Base-by-base conservation (phyloP, 805 yeast genomes). In the Candida tammaniensis region DNA sequence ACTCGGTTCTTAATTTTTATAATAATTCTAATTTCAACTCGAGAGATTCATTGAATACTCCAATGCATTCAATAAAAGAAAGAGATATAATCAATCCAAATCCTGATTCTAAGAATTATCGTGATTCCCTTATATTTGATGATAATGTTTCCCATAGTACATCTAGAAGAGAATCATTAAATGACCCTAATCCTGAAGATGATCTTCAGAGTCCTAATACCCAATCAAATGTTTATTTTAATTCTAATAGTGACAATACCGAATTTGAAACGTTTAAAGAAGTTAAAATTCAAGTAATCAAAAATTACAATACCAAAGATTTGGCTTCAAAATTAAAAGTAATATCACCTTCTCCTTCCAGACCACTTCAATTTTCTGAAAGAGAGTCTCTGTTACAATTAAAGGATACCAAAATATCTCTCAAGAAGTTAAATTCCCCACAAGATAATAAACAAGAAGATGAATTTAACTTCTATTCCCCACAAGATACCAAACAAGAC, bases 191-290 rank as follows among this genome's bases (percentile, higher is more conserved):
- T 17, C 16, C 15, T 23, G 33, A 31, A 25, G 40, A 36, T 7
- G 18, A 17, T 27, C 20, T 5, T 5, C 6, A 27, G 20, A 8
- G n/a, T n/a, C n/a, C 35, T 19, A 27, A 33, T 13, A 16, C 30
- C 18, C 17, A 13, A 18, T 30, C 34, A 20, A 35, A 30, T 30
- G 21, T 18, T 7, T 31, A 27, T 16, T 7, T 19, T 10, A 19
- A 19, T 19, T 13, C 16, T 28, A 27, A 31, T 11, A 31, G 9
- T 10, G 15, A 24, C 3, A 30, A 38, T 22, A 29, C 40, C 12
- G 47, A 43, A 14, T 38, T 43, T 32, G 47, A 40, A 24, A 43
- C 47, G n/a, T 33, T 40, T 27, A 43, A 33, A 23, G 43, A 40
- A 30, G 42, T 40, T 17, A 37, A 37, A 18, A 31, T 30, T 17